Conservation (phyloP, 495 filamentous ascomycete genomes). For the Aspergillus incahuasiensis region DNA sequence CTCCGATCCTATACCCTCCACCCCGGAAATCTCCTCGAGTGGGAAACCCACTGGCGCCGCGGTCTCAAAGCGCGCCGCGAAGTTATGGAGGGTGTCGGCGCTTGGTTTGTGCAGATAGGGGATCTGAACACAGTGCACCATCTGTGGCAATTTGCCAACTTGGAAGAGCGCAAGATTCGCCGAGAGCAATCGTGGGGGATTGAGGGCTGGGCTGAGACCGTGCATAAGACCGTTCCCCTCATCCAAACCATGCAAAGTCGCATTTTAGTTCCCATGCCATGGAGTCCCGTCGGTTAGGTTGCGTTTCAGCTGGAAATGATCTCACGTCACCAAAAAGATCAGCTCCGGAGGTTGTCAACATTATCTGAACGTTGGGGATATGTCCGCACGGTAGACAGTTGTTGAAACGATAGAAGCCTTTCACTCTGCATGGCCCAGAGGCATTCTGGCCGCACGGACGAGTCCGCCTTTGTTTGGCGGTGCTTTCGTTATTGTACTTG, state of each 20-base stretch:
- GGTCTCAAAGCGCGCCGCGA: conserved; percentile 85
- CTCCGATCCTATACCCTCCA: conserved; percentile 95
- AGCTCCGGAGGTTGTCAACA: neutral
- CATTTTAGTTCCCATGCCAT: conserved; percentile 90
- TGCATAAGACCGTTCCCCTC: conserved; percentile 95
- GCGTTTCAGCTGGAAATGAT: neutral
- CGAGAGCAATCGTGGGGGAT: conserved; percentile 94
- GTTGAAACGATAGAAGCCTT: neutral
- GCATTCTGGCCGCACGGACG: neutral
- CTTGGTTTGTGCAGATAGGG: conserved; percentile 98
- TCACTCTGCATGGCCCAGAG: neutral
- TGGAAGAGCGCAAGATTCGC: conserved; percentile 87
- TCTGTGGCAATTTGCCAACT: conserved; percentile 95
- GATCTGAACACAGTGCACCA: conserved; percentile 98
- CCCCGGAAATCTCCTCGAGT: conserved; percentile 92
- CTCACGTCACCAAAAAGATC: neutral
- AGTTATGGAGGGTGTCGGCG: conserved; percentile 97
- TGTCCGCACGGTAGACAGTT: neutral
- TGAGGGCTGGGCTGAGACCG: conserved; percentile 94
- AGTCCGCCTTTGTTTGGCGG: conserved; percentile 5
- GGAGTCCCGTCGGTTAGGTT: conserved; percentile 79
- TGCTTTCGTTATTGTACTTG: conserved; percentile 16
- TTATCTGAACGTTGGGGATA: neutral
- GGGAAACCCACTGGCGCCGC: conserved; percentile 97
- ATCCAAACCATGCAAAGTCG: conserved; percentile 95